These are phyloP conservation scores for Vitellaria paradoxa DNA, from an alignment of 179 eudicot genomes.

Conservation along the genomic window DNA sequence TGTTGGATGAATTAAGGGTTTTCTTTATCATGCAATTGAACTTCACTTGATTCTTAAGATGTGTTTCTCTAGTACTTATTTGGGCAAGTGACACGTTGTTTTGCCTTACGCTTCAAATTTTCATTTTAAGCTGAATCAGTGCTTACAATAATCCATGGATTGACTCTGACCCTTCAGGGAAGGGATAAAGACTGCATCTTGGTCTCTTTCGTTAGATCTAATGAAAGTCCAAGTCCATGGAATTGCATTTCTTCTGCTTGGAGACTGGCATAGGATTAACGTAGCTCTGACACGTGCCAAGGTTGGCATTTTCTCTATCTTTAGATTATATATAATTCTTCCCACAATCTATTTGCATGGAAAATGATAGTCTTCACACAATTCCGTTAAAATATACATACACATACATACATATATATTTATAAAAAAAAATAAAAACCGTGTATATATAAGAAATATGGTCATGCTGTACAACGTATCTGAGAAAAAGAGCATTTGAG, in stretches of 20 bases:
- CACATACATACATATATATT: too few species aligned
- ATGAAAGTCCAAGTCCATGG: constrained; percentile 57
- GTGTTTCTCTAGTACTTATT: background rate
- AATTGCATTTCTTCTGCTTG: constrained; percentile 77
- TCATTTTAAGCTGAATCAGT: background rate
- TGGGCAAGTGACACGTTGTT: background rate
- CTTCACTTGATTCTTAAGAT: background rate
- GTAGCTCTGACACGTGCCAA: constrained; percentile 98
- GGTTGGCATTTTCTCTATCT: constrained; percentile 36
- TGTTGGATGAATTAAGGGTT: background rate
- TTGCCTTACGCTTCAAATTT: background rate
- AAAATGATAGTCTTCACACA: too few species aligned
- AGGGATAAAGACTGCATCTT: constrained; percentile 95
- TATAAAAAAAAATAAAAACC: too few species aligned
- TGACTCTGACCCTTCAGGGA: constrained; percentile 49
- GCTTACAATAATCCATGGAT: background rate
- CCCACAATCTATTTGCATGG: too few species aligned
- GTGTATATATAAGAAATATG: background rate
- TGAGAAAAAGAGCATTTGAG: too few species aligned
- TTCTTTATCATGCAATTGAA: background rate
- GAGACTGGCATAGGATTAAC: constrained; percentile 97
- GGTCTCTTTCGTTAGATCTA: constrained; percentile 84
- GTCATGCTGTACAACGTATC: background rate
- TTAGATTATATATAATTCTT: too few species aligned
- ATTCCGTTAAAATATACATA: too few species aligned